Conservation (phyloP, 2,329 filamentous ascomycete genomes). For the Zopfia rhizophila region DNA sequence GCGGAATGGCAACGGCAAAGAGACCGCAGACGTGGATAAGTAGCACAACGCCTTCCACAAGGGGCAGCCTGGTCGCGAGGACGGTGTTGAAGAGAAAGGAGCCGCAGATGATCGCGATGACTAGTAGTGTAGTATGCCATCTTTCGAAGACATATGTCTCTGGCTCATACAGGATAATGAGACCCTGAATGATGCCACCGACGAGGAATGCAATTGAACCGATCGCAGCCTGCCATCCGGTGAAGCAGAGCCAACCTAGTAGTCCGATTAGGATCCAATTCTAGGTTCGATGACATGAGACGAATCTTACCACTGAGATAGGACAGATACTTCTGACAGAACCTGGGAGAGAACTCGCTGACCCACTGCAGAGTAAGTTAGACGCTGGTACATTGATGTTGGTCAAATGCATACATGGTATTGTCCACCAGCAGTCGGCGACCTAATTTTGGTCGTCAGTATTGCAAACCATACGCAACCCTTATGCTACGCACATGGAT, state of each 20-base stretch:
- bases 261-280: too few species aligned
- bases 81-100: conserved; percentile 57
- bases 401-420: too few species aligned
- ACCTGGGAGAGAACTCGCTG: conserved; percentile 50
- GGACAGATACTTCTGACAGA: conserved; percentile 50
- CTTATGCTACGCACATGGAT: too few species aligned
- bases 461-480: too few species aligned
- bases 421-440: too few species aligned
- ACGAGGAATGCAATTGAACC: conserved; percentile 23
- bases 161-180: conserved; percentile 40
- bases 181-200: conserved; percentile 16
- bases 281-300: too few species aligned
- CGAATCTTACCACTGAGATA: too few species aligned
- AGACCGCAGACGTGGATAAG: conserved; percentile 60
- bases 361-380: too few species aligned
- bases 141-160: conserved; percentile 38
- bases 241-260: conserved; percentile 45
- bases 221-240: conserved; percentile 43
- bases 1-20: conserved; percentile 53
- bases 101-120: conserved; percentile 53
- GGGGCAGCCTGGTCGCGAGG: conserved; percentile 53
- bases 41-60: conserved; percentile 56
- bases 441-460: too few species aligned
- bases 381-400: too few species aligned
- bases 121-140: conserved; percentile 60